Conservation (phyloP, 225 moss, liverwort and hornwort genomes). For the Asterella californica region DNA sequence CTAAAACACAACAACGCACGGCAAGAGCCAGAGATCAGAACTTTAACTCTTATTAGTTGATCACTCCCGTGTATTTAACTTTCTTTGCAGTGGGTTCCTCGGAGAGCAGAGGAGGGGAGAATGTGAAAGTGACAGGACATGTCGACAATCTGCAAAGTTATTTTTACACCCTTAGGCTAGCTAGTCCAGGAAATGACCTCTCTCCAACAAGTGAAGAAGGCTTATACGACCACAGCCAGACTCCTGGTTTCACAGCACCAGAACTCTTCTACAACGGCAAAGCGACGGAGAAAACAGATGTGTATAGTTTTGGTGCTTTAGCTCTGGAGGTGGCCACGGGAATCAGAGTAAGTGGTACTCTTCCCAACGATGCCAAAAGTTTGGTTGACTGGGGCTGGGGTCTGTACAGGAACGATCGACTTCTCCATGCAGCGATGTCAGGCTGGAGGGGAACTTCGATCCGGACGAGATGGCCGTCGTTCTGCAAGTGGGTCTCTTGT, state of each 20-base stretch:
- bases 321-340: constrained; percentile 32
- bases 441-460: background rate
- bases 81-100: too few species aligned
- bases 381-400: constrained; percentile 21
- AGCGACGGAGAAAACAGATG: constrained; percentile 32
- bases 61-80: too few species aligned
- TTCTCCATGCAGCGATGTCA: constrained; percentile 18
- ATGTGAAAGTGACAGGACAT: too few species aligned
- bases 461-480: background rate
- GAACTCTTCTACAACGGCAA: constrained; percentile 27
- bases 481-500: constrained; percentile 23
- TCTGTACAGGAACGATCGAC: background rate
- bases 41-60: too few species aligned
- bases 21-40: too few species aligned
- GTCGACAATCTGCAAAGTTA: too few species aligned
- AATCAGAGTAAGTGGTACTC: background rate
- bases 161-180: too few species aligned
- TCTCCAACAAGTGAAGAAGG: too few species aligned
- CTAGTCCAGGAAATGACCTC: too few species aligned
- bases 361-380: background rate
- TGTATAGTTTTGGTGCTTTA: constrained; percentile 29
- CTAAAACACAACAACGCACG: too few species aligned
- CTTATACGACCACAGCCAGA: constrained; percentile 18
- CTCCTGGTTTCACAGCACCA: constrained; percentile 29
- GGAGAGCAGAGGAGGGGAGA: too few species aligned